Base-by-base conservation (phyloP, 208 protist species). In the Novymonas esmeraldas region DNA sequence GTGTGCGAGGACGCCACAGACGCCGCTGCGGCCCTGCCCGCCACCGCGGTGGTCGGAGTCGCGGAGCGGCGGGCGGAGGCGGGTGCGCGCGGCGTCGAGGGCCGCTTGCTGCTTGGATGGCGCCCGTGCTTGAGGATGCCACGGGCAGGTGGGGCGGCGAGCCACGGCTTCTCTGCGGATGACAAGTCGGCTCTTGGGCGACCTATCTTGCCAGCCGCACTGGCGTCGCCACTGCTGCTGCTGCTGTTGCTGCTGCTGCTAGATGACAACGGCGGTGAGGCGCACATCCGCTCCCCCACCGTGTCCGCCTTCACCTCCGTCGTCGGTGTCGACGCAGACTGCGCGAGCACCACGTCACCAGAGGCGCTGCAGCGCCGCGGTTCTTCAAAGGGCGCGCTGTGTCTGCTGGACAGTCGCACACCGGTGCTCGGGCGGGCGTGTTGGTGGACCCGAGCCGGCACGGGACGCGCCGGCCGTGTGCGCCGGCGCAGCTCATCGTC, bases 121-220 rank as follows among this genome's bases (percentile, higher is more conserved):
- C 57, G 36, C 38, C 6, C 20, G 18, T 24, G 44, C 49, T 64
- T 64, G 33, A 64, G 59, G 18, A 64, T 64, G 44, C 59, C 14
- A 10, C 26, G 59, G 24, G 29, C 44, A 7, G 45, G 45, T 3
- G 59, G 1, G 18, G 11, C 5, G 11, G 24, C 20, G 24, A 64
- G 29, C 59, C 59, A 64, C 6, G 59, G 59, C 44, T n/a, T 49
- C n/a, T 64, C 42, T 16, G 45, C 13, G 20, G 26, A 3, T 48
- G 26, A 31, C 38, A 4, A 11, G 6, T 9, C 38, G 2, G 24
- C 33, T 22, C 34, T 33, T 31, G 22, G 6, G 38, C 7, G 13
- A 11, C 18, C 14, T 10, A 24, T 33, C 24, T 41, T 11, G 7
- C 7, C 7, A 5, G 36, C 36, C 5, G 36, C 36, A 41, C 7